phyloP scores from a whole-genome alignment of 495 filamentous ascomycete genomes.

The Xylaria grammica region DNA sequence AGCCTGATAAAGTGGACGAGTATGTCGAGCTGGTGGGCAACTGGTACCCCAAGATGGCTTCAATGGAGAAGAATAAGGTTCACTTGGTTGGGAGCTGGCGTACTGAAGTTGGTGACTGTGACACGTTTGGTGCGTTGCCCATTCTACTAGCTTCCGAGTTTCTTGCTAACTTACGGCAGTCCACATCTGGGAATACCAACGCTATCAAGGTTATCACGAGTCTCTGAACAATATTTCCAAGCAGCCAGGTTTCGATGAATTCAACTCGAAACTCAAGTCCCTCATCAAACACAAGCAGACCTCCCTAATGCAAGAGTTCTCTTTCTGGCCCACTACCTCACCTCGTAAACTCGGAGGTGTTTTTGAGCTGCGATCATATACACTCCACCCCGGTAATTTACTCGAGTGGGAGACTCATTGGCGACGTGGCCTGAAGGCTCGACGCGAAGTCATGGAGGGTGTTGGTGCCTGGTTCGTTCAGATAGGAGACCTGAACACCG shows the following conservation, averaged over 20 bases:
- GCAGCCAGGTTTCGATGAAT: constrained; percentile 80
- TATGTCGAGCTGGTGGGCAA: constrained; percentile 90
- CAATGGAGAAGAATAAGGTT: constrained; percentile 82
- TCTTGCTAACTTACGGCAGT: constrained; percentile 56
- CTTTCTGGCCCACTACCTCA: constrained; percentile 96
- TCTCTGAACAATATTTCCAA: constrained; percentile 82
- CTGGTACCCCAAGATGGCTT: constrained; percentile 90
- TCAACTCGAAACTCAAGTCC: constrained; percentile 78
- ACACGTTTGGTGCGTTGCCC: constrained; percentile 81
- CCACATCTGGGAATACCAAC: constrained; percentile 99
- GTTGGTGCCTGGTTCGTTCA: constrained; percentile 99
- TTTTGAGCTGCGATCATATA: constrained; percentile 97
- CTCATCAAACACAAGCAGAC: constrained; percentile 82
- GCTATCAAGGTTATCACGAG: constrained; percentile 93
- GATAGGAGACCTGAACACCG: constrained; percentile 95
- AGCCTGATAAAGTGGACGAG: constrained; percentile 93
- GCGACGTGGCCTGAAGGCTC: constrained; percentile 87
- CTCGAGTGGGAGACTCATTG: constrained; percentile 99
- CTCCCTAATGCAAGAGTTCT: constrained; percentile 99
- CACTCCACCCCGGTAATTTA: constrained; percentile 90
- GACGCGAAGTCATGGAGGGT: constrained; percentile 96
- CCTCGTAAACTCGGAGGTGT: constrained; percentile 89
- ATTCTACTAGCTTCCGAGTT: not conserved
- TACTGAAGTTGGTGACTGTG: constrained; percentile 96
- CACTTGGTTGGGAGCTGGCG: constrained; percentile 98